Evolutionary conservation across 2,329 filamentous ascomycete species (phyloP).

Genomic region (Hirsutella rhossiliensis): DNA sequence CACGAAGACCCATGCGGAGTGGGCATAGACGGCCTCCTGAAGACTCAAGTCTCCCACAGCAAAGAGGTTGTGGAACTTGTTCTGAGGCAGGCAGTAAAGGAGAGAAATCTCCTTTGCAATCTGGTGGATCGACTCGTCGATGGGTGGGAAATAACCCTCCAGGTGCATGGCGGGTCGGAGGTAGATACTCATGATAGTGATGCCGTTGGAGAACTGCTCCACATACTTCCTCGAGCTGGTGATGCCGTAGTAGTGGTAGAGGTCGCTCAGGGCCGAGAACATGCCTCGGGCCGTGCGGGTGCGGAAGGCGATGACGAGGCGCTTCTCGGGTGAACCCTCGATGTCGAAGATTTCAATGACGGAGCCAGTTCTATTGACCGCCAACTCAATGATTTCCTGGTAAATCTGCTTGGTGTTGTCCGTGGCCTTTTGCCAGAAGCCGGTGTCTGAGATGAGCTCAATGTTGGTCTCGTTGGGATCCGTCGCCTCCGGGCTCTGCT

Average conservation of each 20-base stretch:
- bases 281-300: slow-evolving; percentile 83
- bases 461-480: slow-evolving; percentile 72
- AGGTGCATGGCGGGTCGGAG: slow-evolving; percentile 58
- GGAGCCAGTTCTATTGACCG: slow-evolving; percentile 74
- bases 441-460: slow-evolving; percentile 82
- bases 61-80: slow-evolving; percentile 88
- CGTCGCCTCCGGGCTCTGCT: slow-evolving; percentile 58
- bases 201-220: slow-evolving; percentile 97
- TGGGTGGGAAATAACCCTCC: slow-evolving; percentile 54
- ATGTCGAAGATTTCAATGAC: slow-evolving; percentile 98
- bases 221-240: slow-evolving; percentile 96
- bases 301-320: slow-evolving; percentile 88
- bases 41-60: slow-evolving; percentile 75
- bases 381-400: slow-evolving; percentile 80
- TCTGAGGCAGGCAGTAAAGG: slow-evolving; percentile 94
- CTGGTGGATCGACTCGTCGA: slow-evolving; percentile 92
- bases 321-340: slow-evolving; percentile 81
- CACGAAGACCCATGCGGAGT: slow-evolving; percentile 95
- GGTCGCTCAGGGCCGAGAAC: slow-evolving; percentile 87
- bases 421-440: slow-evolving; percentile 92
- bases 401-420: slow-evolving; percentile 93
- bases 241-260: slow-evolving; percentile 98
- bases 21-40: slow-evolving; percentile 93
- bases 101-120: slow-evolving; percentile 98
- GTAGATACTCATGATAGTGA: slow-evolving; percentile 94